A percentile compares a stretch with the other conserved stretches of the same genome.
phyloP scores from a whole-genome alignment of 352 stramenopile genomes.

The Nothophytophthora sp. region DNA sequence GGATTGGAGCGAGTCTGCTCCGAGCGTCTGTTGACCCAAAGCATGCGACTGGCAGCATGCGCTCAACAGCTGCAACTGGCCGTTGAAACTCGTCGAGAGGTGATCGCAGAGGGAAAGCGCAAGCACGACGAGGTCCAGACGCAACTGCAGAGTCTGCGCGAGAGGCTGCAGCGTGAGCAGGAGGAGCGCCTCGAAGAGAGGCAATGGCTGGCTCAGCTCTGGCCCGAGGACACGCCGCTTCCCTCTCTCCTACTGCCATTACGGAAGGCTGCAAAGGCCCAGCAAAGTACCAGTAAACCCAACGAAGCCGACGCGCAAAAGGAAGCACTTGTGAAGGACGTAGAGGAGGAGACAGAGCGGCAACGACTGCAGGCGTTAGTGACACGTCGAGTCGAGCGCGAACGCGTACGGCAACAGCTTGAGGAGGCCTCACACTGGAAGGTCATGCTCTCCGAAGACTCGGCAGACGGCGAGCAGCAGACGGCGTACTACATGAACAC shows the following conservation, averaged over 20 bases:
- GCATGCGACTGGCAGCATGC: slow-evolving; percentile 6
- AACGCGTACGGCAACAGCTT: slow-evolving; percentile 43
- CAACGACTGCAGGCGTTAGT: slow-evolving; percentile 41
- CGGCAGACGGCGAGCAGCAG: slow-evolving; percentile 24
- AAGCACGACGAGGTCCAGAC: slow-evolving; percentile 7
- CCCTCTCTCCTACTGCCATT: slow-evolving; percentile 57
- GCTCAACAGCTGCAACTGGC: slow-evolving; percentile 11
- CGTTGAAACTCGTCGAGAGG: slow-evolving; percentile 2
- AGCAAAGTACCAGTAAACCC: background rate
- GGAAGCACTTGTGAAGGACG: slow-evolving; percentile 23
- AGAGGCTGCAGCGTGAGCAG: slow-evolving; percentile 34
- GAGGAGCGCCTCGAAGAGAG: slow-evolving; percentile 58
- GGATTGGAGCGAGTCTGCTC: slow-evolving; percentile 12
- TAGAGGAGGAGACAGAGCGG: slow-evolving; percentile 19
- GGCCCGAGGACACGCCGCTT: slow-evolving; percentile 55
- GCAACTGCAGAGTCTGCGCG: slow-evolving; percentile 18
- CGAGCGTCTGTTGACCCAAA: slow-evolving; percentile 6
- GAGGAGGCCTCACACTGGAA: slow-evolving; percentile 54
- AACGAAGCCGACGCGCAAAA: background rate
- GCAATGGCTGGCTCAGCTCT: slow-evolving; percentile 64
- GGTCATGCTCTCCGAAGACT: slow-evolving; percentile 30
- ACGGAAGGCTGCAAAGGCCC: slow-evolving; percentile 14
- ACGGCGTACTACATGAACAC: slow-evolving; percentile 55
- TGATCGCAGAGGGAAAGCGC: background rate
- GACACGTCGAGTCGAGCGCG: slow-evolving; percentile 32